Base-by-base conservation (phyloP, 1,139 yeast species). In the Geotrichum histeridarum region DNA sequence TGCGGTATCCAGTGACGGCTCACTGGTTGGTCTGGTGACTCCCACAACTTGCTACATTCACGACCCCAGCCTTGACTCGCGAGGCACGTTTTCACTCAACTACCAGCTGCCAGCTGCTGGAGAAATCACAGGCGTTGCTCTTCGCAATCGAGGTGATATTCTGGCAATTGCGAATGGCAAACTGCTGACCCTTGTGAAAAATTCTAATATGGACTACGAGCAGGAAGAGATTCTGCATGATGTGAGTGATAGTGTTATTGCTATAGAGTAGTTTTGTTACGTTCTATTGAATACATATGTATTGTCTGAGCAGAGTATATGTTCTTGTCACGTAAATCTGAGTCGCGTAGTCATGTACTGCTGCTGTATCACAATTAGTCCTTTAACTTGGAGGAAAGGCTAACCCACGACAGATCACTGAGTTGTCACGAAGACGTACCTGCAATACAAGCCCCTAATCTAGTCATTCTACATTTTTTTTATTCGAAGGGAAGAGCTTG, bases 101-200 rank as follows among this genome's bases (percentile, higher is more conserved):
- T 53, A 50, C 30, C 43, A 31, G 1, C 37, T 55, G 7, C 56
- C 58, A 11, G 38, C 57, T 8, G 33, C 42, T 11, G 52, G 42
- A 9, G 56, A 56, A 38, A 53, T 56, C 35, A 45, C 53, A 8
- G 56, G 51, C 11, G 33, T 52, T 11, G 55, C 56, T 3, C 22
- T 56, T 9, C 33, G 55, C 36, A 27, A 41, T 27, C 35, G 50
- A 17, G 58, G 58, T n/a, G 58, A 52, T 30, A 27, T 44, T 41
- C 46, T 53, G 30, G 56, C 54, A 4, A 41, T 56, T 35, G 56
- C 54, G 6, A 44, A 51, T 33, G 58, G 56, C 14, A 50, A 48
- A 12, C 17, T 43, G 6, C 38, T 56, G 38, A 43, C 58, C 4
- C 43, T 55, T 14, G 32, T 55, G 7, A 43, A 48, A 46, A 51